These are phyloP conservation scores for Tetracladium setigerum DNA, from an alignment of 495 filamentous ascomycete species.

Conservation along the genomic window DNA sequence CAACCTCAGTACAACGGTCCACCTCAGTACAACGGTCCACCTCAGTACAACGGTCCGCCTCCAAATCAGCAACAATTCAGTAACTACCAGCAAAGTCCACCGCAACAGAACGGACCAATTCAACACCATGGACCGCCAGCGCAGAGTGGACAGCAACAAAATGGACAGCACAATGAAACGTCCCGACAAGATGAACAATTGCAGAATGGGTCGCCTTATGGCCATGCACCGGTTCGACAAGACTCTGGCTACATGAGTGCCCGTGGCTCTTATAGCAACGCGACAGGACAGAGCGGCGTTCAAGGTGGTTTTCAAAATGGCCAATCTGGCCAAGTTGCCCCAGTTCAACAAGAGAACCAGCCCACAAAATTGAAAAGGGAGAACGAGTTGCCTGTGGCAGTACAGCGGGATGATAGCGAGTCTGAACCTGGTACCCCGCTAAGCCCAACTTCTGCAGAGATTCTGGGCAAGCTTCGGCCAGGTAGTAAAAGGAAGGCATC, in stretches of 20 bases:
- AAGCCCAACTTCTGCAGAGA: slow-evolving; percentile 17
- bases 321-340: background rate
- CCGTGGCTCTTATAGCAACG: slow-evolving; percentile 17
- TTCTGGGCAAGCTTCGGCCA: slow-evolving; percentile 20
- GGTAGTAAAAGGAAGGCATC: slow-evolving; percentile 18
- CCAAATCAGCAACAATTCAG: background rate
- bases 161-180: background rate
- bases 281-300: slow-evolving; percentile 3
- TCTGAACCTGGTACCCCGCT: slow-evolving; percentile 5
- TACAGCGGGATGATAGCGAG: slow-evolving; percentile 6
- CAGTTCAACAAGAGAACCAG: background rate
- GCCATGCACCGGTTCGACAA: slow-evolving; percentile 11
- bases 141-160: too few species aligned
- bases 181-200: background rate
- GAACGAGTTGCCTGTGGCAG: background rate
- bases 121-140: background rate
- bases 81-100: background rate
- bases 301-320: background rate
- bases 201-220: background rate
- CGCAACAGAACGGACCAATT: slow-evolving; percentile 1
- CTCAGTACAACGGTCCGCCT: background rate
- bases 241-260: slow-evolving; percentile 22
- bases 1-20: background rate
- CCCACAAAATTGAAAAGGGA: background rate
- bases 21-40: background rate